Base-by-base conservation (phyloP, 1,284 basidiomycete genomes). In the Irpex rosettiformis region DNA sequence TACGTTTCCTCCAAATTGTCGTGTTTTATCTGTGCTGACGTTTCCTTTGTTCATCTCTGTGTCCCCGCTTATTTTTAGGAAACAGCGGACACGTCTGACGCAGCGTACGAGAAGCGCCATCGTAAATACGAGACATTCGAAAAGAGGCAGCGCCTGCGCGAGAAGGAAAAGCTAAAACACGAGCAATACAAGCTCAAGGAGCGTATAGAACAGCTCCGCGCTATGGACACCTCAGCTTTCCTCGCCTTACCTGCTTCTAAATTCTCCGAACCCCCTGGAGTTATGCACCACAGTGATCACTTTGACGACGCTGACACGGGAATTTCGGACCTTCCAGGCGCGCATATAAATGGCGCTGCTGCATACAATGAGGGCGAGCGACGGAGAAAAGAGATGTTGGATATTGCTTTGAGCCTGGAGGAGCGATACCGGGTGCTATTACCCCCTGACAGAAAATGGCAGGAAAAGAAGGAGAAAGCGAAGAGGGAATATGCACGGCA, bases 181-280 rank as follows among this genome's bases (percentile, higher is more conserved):
- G 92, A 94, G 68, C 91, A 94, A 62, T 93, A 94, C 75, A 95
- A 94, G 72, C 84, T 97, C 66, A 88, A 89, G 67, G 86, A 93
- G 67, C 84, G 94, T 30, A 91, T 96, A 62, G 93, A 96, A 49
- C 87, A 94, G 68, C 78, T 96, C 59, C 84, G 82, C 61, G 79
- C 75, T 18, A 88, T 91, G 82, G 90, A 93, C 62, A 72, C 80
- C 47, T 72, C 80, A 53, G 84, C 86, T 1, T 93, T 92, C 71
- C 79, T 89, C 37, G 67, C 76, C 27, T 75, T 90, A 48, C 80
- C 86, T 52, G 79, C 81, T 4, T 73, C 80, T 16, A 76, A 77
- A 28, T 89, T 90, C 67, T 74, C 80, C 13, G 66, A 71, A 21
- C 66, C 73, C 2, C 13, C 55, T 21, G 69, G 73, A 11, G 28